Evolutionary conservation across 495 filamentous ascomycete species (phyloP), one percentile per base, ranked within the genome.

Genomic region (Podospora australis): DNA sequence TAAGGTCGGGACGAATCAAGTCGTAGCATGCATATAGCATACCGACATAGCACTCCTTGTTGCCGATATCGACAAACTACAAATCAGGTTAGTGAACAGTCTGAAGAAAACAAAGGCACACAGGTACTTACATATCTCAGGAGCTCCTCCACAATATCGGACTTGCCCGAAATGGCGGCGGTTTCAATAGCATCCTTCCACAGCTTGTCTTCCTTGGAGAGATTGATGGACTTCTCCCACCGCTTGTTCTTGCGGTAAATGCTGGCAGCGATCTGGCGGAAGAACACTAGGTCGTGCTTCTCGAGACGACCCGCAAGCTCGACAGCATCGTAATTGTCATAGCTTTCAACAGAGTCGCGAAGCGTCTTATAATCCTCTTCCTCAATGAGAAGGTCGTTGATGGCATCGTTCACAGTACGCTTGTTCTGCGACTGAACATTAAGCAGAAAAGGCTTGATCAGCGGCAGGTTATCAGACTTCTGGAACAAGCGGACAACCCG

Each of bases 111-210:
- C 34, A 49, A 25, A 26, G 20, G 6, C 35, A 39, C 35, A 24
- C 25, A 35, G 26, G 25, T 39, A 83, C 92, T 84, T 83, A 96
- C 92, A 69, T 97, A 99, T 65, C 89, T 83, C 28, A 97, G 74
- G 45, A 99, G 77, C 54, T 97, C 94, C 66, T 97, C 94, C 34
- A 96, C 94, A 35, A 97, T 86, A 34, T 95, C 89, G 7, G 77
- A 50, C 75, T 96, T 95, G 59, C 78, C 78, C 49, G 90, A 96
- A 36, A 96, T 90, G n/a, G 94, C 94, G 10, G 94, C 80, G 21
- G 94, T 99, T 77, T 99, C 94, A 55, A 99, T 97, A 22, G 94
- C 94, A 77, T 99, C 94, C 78, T 96, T 96, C 82, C 90, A 99
- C 28, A 99, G 75, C 80, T 95, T 97, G 73, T 99, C 94, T 65